A percentile compares a stretch with the other conserved stretches of the same genome.
Evolutionary conservation across 495 filamentous ascomycete species (phyloP).

Genomic region (Aspergillus mulundensis): DNA sequence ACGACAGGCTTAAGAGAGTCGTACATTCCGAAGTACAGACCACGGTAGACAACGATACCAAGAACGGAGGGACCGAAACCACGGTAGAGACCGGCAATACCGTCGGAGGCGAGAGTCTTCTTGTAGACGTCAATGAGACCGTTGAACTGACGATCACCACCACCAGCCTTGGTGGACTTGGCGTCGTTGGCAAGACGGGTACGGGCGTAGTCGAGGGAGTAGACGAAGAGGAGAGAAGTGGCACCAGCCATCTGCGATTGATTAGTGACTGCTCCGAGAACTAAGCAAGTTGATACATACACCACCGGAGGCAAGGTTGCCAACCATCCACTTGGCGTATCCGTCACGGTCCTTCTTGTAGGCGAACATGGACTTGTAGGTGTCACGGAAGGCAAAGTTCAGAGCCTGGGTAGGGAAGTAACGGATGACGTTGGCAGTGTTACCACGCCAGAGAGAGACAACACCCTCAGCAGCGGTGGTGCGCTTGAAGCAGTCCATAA

Average conservation of each 20-base stretch:
- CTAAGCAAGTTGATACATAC: constrained; percentile 52
- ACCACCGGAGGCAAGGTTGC: constrained; percentile 99
- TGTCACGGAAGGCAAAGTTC: constrained; percentile 99
- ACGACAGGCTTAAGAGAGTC: constrained; percentile 99
- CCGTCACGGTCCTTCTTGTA: constrained; percentile 99
- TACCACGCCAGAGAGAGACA: constrained; percentile 94
- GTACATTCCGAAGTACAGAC: constrained; percentile 99
- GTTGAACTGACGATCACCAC: constrained; percentile 99
- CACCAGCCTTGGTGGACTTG: constrained; percentile 82
- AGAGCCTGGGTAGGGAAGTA: constrained; percentile 99
- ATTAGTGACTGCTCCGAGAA: neutral
- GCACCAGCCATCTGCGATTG: constrained; percentile 70
- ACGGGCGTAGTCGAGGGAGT: constrained; percentile 99
- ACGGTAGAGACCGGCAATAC: constrained; percentile 99
- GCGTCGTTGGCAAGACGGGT: constrained; percentile 99
- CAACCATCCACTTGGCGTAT: constrained; percentile 98
- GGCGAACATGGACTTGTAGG: constrained; percentile 99
- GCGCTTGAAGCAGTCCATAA: constrained; percentile 88
- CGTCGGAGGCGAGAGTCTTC: constrained; percentile 98
- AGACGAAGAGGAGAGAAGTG: constrained; percentile 99
- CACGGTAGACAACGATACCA: constrained; percentile 99
- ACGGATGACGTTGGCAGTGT: constrained; percentile 99
- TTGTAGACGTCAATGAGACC: constrained; percentile 98
- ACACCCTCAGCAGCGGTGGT: constrained; percentile 75
- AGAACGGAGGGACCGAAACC: constrained; percentile 98